Evolutionary conservation across 345 rosid genomes (phyloP).

Genomic region (Eucalyptus grandis): DNA sequence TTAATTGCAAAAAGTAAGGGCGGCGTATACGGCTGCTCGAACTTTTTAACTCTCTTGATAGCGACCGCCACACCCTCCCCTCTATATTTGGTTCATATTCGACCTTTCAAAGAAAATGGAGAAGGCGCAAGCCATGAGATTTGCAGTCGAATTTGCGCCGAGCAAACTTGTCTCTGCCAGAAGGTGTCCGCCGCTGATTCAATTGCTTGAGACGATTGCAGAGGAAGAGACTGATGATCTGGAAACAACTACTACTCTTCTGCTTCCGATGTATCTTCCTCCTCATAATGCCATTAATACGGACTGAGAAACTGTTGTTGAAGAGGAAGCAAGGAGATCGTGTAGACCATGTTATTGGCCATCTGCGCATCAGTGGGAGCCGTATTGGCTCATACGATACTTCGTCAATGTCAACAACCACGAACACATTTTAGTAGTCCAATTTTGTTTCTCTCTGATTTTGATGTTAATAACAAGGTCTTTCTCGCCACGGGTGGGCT

Average conservation of each 20-base stretch:
- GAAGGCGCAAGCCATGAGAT: background rate
- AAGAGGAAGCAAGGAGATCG: background rate
- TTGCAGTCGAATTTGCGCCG: background rate
- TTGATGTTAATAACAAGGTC: background rate
- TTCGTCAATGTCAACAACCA: background rate
- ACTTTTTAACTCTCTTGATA: background rate
- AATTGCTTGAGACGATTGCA: background rate
- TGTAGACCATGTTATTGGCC: background rate
- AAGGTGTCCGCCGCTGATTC: background rate
- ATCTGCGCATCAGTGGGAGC: background rate
- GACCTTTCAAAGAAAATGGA: background rate
- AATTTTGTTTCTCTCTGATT: background rate
- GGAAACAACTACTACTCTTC: background rate
- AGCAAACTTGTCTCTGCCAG: background rate
- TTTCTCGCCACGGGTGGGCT: background rate
- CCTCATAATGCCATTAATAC: background rate
- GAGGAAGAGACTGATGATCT: background rate
- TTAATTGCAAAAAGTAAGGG: background rate
- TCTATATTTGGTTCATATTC: background rate
- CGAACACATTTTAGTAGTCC: background rate
- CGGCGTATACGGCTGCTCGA: background rate
- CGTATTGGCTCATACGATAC: background rate
- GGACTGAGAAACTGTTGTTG: background rate
- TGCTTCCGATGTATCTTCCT: background rate
- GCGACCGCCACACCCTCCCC: background rate